Conservation (phyloP, 1,284 basidiomycete species). For the Sanghuangporus sanghuang region DNA sequence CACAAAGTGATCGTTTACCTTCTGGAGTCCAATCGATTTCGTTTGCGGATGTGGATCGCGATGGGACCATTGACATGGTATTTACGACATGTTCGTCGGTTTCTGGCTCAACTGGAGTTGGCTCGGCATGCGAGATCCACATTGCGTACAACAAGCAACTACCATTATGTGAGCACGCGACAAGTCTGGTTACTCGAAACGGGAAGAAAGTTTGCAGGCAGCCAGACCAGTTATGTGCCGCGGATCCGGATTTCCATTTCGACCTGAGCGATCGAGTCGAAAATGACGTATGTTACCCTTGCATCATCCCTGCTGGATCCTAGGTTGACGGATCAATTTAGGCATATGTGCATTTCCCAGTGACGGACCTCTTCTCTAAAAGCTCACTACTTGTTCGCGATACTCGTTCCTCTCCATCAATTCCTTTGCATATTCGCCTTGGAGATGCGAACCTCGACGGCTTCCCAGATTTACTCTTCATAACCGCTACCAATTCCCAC, state of each 20-base stretch:
- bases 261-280: constrained; percentile 49
- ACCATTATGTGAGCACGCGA: constrained; percentile 63
- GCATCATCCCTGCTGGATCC: constrained; percentile 3
- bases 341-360: constrained; percentile 64
- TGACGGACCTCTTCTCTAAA: constrained; percentile 57
- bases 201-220: constrained; percentile 64
- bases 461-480: constrained; percentile 84
- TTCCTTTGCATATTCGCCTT: constrained; percentile 77
- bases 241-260: constrained; percentile 80
- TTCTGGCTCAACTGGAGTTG: constrained; percentile 63
- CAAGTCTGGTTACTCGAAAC: constrained; percentile 41
- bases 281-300: constrained; percentile 49
- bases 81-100: constrained; percentile 80
- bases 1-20: constrained; percentile 69
- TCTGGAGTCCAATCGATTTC: constrained; percentile 73
- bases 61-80: constrained; percentile 94
- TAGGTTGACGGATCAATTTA: constrained; percentile 26
- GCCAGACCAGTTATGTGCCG: constrained; percentile 76
- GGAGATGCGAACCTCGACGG: constrained; percentile 95
- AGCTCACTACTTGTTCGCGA: constrained; percentile 60
- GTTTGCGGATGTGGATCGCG: constrained; percentile 93
- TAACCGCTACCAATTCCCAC: constrained; percentile 40
- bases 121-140: constrained; percentile 77
- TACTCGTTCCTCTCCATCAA: constrained; percentile 50
- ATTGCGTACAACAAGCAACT: constrained; percentile 94